Conservation (phyloP, 495 filamentous ascomycete species). For the Penicillium pancosmium region DNA sequence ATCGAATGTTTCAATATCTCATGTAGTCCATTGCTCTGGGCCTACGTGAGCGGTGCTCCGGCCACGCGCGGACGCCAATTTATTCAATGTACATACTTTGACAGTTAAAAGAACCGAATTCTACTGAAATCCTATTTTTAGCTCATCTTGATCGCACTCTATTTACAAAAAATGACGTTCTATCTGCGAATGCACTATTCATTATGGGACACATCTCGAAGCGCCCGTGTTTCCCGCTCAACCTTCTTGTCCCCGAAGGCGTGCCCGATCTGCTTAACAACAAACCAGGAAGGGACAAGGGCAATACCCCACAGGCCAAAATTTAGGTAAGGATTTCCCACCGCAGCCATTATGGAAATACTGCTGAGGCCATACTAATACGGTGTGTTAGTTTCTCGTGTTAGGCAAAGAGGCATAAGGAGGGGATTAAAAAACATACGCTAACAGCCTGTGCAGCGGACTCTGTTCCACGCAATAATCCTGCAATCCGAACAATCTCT, state of each 20-base stretch:
- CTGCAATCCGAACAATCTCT: conserved; percentile 63
- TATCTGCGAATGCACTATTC: conserved; percentile 1
- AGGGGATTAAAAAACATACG: conserved; percentile 24
- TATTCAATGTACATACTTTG: conserved; percentile 14
- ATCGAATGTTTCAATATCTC: conserved; percentile 48
- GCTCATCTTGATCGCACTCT: background rate
- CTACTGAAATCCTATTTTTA: no score
- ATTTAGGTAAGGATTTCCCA: conserved; percentile 64
- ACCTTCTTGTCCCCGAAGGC: conserved; percentile 39
- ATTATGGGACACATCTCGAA: conserved; percentile 17
- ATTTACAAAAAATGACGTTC: background rate
- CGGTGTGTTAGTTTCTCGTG: no score
- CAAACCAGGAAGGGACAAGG: conserved; percentile 60
- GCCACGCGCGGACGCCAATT: background rate
- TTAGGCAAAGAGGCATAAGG: no score
- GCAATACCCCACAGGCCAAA: conserved; percentile 62
- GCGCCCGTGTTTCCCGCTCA: conserved; percentile 29
- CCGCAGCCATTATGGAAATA: conserved; percentile 57
- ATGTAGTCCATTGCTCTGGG: conserved; percentile 19
- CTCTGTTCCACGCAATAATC: conserved; percentile 62
- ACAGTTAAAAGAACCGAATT: background rate
- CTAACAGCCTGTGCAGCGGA: conserved; percentile 64
- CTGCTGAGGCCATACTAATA: conserved; percentile 57
- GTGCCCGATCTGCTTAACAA: conserved; percentile 55
- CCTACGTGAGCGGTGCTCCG: background rate